Conservation (phyloP, 108 stramenopile genomes). For the Nannochloropsis gaditana region DNA sequence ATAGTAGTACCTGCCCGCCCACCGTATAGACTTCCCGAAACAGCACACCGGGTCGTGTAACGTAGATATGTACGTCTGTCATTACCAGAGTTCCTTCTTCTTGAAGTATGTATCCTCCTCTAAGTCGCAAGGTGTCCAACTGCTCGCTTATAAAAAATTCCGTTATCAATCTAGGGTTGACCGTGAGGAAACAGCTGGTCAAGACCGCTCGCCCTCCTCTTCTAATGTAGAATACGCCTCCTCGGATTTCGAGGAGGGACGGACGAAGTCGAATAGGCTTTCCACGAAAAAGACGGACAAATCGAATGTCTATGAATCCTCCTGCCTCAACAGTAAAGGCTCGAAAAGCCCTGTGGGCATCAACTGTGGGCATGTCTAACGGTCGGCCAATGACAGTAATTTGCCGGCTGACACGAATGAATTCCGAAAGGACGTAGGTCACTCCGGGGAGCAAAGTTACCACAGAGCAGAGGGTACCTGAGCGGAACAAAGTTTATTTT, state of each 20-base stretch:
- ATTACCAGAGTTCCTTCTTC: conserved; percentile 1
- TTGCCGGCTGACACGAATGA: neutral
- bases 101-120: neutral
- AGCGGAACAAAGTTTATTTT: neutral
- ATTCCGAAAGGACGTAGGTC: neutral
- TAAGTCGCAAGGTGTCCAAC: neutral
- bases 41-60: neutral
- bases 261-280: neutral
- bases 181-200: neutral
- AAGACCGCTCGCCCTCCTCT: neutral
- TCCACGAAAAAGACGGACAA: conserved; percentile 6
- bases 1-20: neutral
- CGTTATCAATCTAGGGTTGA: conserved; percentile 2
- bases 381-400: neutral
- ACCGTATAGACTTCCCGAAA: neutral
- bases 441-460: neutral
- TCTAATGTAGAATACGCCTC: neutral
- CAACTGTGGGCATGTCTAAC: neutral
- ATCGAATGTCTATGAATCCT: neutral
- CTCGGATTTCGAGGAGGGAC: neutral
- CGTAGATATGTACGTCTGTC: conserved; percentile 4
- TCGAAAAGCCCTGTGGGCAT: neutral
- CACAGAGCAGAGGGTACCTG: neutral
- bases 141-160: neutral
- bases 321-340: neutral